Base-by-base conservation (phyloP, 1,139 yeast genomes). In the Yamadazyma membranifaciens region DNA sequence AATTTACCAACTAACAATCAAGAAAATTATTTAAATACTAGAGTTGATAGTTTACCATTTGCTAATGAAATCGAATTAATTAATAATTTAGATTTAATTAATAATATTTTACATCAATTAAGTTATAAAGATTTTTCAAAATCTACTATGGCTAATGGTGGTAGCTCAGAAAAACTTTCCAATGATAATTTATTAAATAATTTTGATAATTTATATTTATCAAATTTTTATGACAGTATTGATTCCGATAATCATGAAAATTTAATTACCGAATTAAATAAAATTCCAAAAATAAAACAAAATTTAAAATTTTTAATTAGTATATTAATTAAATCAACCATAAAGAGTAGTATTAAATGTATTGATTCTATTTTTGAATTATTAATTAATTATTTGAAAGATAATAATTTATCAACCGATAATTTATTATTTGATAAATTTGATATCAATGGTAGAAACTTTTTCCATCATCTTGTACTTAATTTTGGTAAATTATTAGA, bases 381-480 rank as follows among this genome's bases (percentile, higher is more conserved):
- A 27, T 51, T 65, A 32, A 36, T 40, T 13, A 43, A 45, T 2
- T 51, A 46, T 29, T 45, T 52, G 11, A 46, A 48, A 34, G 45
- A 44, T 6, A 49, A 49, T 16, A 46, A 50, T 26, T 41, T 49
- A 20, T 52, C 56, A 1, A 44, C 51, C 14, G 51, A 52, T 31
- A 49, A 50, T 36, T 64, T 76, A 6, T 57, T 70, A 36, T 60
- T 49, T 38, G 96, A 88, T 54, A 71, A 81, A 1, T 65, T 80
- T 6, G 96, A 89, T 55, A 80, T 91, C 37, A 82, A 86, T 44
- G 87, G 88, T 17, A 73, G 97, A 49, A 89, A 86, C 56, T 83
- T 89, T 51, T 78, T 91, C 54, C 98, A 91, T 59, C 87, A 87
- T 49, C 83, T 83, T 52, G 79, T 89, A 26, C 82, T 89, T 41